Evolutionary conservation across 495 filamentous ascomycete species (phyloP).

Genomic region (Penicilliopsis zonata): DNA sequence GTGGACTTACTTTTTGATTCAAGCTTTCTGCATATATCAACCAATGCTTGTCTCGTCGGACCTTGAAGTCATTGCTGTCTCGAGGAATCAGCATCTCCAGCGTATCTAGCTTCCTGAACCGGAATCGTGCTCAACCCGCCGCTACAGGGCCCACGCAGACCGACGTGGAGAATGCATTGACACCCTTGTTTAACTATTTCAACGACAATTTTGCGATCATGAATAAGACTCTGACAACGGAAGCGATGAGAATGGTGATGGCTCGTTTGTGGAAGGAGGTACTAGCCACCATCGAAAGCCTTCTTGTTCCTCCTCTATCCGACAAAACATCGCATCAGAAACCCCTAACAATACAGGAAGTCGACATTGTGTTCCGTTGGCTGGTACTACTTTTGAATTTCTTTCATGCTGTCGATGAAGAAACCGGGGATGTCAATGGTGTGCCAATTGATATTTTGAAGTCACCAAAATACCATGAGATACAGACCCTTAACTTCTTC

Average conservation of each 20-base stretch:
- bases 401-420: constrained; percentile 86
- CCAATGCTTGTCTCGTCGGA: constrained; percentile 70
- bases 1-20: constrained; percentile 7
- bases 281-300: constrained; percentile 73
- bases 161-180: constrained; percentile 71
- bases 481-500: constrained; percentile 93
- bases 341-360: constrained; percentile 75
- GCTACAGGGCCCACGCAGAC: constrained; percentile 48
- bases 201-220: constrained; percentile 99
- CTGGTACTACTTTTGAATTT: constrained; percentile 84
- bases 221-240: constrained; percentile 86
- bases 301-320: constrained; percentile 88
- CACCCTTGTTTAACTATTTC: constrained; percentile 91
- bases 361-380: constrained; percentile 94
- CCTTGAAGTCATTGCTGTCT: constrained; percentile 60
- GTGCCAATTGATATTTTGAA: constrained; percentile 85
- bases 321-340: constrained; percentile 89
- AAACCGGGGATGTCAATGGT: constrained; percentile 73
- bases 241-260: constrained; percentile 96
- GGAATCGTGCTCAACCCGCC: constrained; percentile 42
- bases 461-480: constrained; percentile 95
- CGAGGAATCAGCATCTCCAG: constrained; percentile 62
- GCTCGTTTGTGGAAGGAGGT: constrained; percentile 97
- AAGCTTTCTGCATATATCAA: constrained; percentile 94
- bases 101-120: constrained; percentile 68